Evolutionary conservation across 148 eudicot species (phyloP), one percentile per base, ranked within the genome.

Genomic region (Diospyros kaki): DNA sequence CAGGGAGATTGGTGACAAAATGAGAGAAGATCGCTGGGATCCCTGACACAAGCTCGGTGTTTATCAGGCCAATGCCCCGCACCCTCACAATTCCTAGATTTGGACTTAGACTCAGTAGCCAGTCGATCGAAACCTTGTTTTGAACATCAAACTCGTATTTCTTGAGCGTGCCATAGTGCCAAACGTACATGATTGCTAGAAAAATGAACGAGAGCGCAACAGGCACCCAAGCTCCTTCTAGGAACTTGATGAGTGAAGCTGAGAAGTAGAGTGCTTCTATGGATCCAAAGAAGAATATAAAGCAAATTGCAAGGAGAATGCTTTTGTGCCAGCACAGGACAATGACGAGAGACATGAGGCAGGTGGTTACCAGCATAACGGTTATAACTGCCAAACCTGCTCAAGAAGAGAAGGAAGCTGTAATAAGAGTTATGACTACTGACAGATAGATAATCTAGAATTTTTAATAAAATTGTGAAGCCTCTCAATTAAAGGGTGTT

Each of bases 1-100:
- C 98, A 0, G 97, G 98, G 43, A 95, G 92, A 66, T 95, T 95
- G 51, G 98, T 92, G 66, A 95, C 94, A 60, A 95, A 92, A 61
- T 95, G 98, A 4, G 98, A 92, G 87, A 95, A 95, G 75, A 95
- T 90, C 39, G 98, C 92, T 0, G 98, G 98, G 77, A 95, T 86
- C n/a, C 98, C 97, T 0, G 98, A 84, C 12, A 95, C 97, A 45
- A 95, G 98, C 84, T 92, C 99, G 0, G 99, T 92, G 76, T 91
- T 91, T 28, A 95, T 83, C 15, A 95, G 89, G 51, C 99, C 99
- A 44, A 95, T 87, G 45, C 99, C 99, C 8, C 84, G 89, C 46
- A 95, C 99, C 14, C 99, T 79, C 28, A 91, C 94, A 4, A 95
- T 89, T 11, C 97, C 99, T 6, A 95, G 87, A 75, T 82, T 91